Evolutionary conservation across 2,329 filamentous ascomycete species (phyloP).

Genomic region (Fusarium incarnatum): DNA sequence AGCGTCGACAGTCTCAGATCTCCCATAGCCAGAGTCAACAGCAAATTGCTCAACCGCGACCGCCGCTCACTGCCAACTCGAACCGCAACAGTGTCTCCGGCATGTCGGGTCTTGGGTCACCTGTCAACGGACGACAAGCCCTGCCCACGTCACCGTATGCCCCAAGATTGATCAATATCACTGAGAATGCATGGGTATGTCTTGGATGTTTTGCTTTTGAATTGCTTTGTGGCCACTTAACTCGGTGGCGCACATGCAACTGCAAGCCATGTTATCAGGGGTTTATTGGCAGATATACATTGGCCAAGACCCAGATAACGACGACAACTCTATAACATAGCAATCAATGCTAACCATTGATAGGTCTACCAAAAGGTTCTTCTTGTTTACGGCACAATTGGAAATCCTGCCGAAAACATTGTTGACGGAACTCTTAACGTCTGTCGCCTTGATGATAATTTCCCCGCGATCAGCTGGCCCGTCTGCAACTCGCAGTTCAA

Average conservation of each 20-base stretch:
- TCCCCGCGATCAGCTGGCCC: constrained; percentile 87
- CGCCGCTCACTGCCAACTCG: constrained; percentile 55
- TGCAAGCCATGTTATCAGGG: constrained; percentile 30
- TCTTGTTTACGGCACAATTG: constrained; percentile 83
- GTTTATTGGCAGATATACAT: constrained; percentile 17
- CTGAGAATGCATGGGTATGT: constrained; percentile 86
- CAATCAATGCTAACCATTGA: constrained; percentile 41
- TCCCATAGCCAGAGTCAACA: constrained; percentile 41
- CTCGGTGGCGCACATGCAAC: constrained; percentile 15
- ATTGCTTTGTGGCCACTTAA: constrained; percentile 20
- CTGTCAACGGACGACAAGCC: constrained; percentile 65
- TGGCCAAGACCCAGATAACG: constrained; percentile 15
- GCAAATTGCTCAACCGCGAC: constrained; percentile 50
- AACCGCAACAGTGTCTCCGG: constrained; percentile 74
- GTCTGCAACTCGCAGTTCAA: constrained; percentile 93
- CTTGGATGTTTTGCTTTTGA: constrained; percentile 31
- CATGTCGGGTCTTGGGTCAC: constrained; percentile 70
- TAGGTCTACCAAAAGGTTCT: constrained; percentile 94
- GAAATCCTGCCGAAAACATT: constrained; percentile 73
- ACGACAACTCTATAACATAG: neutral
- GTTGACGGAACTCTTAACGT: constrained; percentile 85
- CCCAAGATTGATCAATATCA: constrained; percentile 81
- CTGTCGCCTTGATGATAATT: constrained; percentile 84
- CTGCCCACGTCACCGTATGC: constrained; percentile 81
- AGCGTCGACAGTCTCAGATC: constrained; percentile 32